Conservation (phyloP, 768 basidiomycete species). For the Russula olivacea region DNA sequence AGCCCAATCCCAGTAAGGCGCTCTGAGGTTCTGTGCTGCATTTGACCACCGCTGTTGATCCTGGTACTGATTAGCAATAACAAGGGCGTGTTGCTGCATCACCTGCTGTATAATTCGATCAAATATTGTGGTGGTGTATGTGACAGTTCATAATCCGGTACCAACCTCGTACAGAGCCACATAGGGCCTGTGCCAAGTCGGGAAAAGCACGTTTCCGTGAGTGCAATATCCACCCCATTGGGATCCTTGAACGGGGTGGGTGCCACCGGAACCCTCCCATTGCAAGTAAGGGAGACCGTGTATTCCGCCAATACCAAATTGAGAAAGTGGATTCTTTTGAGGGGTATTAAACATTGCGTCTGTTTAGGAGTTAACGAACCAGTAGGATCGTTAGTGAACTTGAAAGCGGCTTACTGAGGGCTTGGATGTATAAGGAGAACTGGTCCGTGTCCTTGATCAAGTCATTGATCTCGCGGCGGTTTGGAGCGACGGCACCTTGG, state of each 20-base stretch:
- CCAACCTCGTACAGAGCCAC: slow-evolving; percentile 9
- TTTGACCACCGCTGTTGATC: slow-evolving; percentile 30
- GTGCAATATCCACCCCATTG: slow-evolving; percentile 45
- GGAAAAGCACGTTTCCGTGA: slow-evolving; percentile 48
- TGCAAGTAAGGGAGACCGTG: slow-evolving; percentile 45
- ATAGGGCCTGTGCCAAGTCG: slow-evolving; percentile 48
- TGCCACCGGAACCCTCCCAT: slow-evolving; percentile 40
- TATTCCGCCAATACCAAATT: slow-evolving; percentile 45
- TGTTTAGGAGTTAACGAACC: slow-evolving; percentile 13
- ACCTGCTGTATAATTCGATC: slow-evolving; percentile 37
- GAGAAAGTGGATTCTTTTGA: slow-evolving; percentile 35
- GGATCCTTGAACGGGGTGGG: slow-evolving; percentile 26
- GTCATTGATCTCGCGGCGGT: slow-evolving; percentile 16
- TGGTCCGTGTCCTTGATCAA: slow-evolving; percentile 38
- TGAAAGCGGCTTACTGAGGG: slow-evolving; percentile 36
- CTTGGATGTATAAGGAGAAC: slow-evolving; percentile 48
- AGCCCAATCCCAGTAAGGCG: slow-evolving; percentile 52
- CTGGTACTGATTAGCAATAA: slow-evolving; percentile 38
- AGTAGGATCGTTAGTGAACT: not conserved
- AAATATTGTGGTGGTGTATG: not conserved
- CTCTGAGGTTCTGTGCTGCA: slow-evolving; percentile 36
- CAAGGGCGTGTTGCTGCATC: slow-evolving; percentile 36
- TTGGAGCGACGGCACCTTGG: slow-evolving; percentile 6
- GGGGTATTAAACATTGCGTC: slow-evolving; percentile 30
- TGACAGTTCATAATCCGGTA: not conserved